Base-by-base conservation (phyloP, 1,284 basidiomycete genomes). In the Rugosomyces carneus region DNA sequence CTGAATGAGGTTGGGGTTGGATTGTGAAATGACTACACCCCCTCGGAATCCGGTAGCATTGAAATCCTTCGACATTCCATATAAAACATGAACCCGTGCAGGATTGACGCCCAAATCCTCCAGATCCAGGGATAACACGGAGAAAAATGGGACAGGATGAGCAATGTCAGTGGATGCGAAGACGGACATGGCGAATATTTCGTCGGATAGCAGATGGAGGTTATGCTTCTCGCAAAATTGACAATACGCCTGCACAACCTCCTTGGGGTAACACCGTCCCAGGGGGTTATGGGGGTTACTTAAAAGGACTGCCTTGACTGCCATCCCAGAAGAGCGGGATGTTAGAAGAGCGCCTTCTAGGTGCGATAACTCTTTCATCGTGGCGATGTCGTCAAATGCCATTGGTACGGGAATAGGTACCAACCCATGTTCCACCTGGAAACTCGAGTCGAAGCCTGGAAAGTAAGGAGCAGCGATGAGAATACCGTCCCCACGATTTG, bases 231-330 rank as follows among this genome's bases (percentile, higher is more conserved):
- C 53, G 13, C 51, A 51, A 13, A 60, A 45, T 13, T 37, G 41
- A 5, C 51, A 53, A 45, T 60, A 60, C 1, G 38, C 57, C 20
- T 49, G 32, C 16, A 60, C 40, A 7, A 57, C 49, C 0, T 57
- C 52, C 16, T 16, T n/a, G 1, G 51, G 41, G 21, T 57, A 52
- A 16, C 50, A 45, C 18, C 53, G 48, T 3, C 56, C 55, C 10
- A 55, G 48, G 2, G 59, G 59, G 32, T 60, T 60, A 45, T 60
- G 59, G 10, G 59, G 59, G 40, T 60, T 60, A 18, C 51, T 53
- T 1, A 60, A 43, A 9, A 60, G 36, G 18, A 60, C 50, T 2
- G 55, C 57, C 23, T 51, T 49, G 40, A 60, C 52, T 8, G 40
- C 43, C 6, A 44, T 48, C 7, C 56, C 55, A 8, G 40, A 43